Evolutionary conservation across 371 early-diverging fungal genomes (phyloP).

Genomic region (Lichtheimia hyalospora): DNA sequence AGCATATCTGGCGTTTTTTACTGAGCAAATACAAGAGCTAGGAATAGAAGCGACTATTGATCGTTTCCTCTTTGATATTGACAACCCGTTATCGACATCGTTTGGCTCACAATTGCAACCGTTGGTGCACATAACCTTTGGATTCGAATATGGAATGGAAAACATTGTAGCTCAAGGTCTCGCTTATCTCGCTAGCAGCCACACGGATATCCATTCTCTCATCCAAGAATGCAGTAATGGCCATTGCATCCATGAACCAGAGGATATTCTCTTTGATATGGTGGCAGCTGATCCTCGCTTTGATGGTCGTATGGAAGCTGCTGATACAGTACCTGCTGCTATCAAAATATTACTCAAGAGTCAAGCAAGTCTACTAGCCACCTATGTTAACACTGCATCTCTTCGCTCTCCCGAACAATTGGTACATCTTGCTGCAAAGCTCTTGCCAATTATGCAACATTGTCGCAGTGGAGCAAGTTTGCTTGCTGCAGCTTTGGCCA

Average conservation of each 20-base stretch:
- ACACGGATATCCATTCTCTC: slow-evolving; percentile 12
- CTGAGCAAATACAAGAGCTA: slow-evolving; percentile 15
- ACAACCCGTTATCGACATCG: slow-evolving; percentile 17
- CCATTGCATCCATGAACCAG: background rate
- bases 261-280: slow-evolving; percentile 27
- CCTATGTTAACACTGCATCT: slow-evolving; percentile 16
- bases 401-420: too few relatives aligned
- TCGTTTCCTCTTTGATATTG: slow-evolving; percentile 19
- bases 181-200: slow-evolving; percentile 35
- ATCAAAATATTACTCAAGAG: slow-evolving; percentile 33
- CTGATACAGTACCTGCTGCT: slow-evolving; percentile 27
- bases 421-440: slow-evolving; percentile 11
- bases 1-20: slow-evolving; percentile 35
- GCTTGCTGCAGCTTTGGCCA: slow-evolving; percentile 34
- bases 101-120: slow-evolving; percentile 42
- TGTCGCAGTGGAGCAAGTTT: slow-evolving; percentile 34
- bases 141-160: slow-evolving; percentile 34
- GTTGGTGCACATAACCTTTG: slow-evolving; percentile 37
- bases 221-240: background rate
- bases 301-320: slow-evolving; percentile 34
- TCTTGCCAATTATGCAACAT: slow-evolving; percentile 1
- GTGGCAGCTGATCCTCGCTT: slow-evolving; percentile 34
- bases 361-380: slow-evolving; percentile 25
- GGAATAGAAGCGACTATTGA: slow-evolving; percentile 28
- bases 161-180: slow-evolving; percentile 32